Conservation (phyloP, 108 stramenopile genomes). For the Pseudonitzschia multiseries region DNA sequence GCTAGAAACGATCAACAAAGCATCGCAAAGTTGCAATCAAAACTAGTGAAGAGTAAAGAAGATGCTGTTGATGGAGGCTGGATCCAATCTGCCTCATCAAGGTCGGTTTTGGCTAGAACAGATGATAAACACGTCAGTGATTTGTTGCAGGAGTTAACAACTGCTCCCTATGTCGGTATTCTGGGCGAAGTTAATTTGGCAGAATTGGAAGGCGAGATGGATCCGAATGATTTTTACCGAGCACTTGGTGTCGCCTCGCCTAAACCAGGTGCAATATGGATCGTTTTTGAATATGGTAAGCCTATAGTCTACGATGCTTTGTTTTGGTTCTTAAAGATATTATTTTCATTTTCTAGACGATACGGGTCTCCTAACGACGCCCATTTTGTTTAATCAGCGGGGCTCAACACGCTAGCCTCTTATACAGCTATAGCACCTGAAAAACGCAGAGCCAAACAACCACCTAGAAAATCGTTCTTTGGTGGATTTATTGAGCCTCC, state of each 20-base stretch:
- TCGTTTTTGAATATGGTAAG: constrained; percentile 75
- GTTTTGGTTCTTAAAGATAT: background rate
- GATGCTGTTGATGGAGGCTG: constrained; percentile 51
- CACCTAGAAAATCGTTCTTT: constrained; percentile 65
- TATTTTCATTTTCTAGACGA: background rate
- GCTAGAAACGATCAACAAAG: constrained; percentile 50
- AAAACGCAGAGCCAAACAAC: constrained; percentile 44
- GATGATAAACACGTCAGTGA: constrained; percentile 61
- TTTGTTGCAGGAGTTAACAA: constrained; percentile 35
- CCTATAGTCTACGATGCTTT: background rate
- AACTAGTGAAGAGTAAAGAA: constrained; percentile 27
- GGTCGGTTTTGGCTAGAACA: constrained; percentile 47
- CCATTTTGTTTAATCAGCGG: constrained; percentile 11
- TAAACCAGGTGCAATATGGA: constrained; percentile 59
- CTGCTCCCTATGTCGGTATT: constrained; percentile 57
- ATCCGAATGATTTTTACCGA: constrained; percentile 77
- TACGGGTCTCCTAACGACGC: background rate
- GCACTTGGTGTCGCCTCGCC: constrained; percentile 70
- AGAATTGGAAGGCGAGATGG: constrained; percentile 68
- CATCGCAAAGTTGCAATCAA: constrained; percentile 58
- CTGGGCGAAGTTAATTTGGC: constrained; percentile 75
- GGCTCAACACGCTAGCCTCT: constrained; percentile 51
- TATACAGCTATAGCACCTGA: constrained; percentile 48
- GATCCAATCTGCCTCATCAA: constrained; percentile 44
- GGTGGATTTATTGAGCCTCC: constrained; percentile 53